Percentiles rank a stretch among this genome's conserved stretches.
phyloP scores from a whole-genome alignment of 1,284 basidiomycete species.

The Cutaneotrichosporon cyanovorans region DNA sequence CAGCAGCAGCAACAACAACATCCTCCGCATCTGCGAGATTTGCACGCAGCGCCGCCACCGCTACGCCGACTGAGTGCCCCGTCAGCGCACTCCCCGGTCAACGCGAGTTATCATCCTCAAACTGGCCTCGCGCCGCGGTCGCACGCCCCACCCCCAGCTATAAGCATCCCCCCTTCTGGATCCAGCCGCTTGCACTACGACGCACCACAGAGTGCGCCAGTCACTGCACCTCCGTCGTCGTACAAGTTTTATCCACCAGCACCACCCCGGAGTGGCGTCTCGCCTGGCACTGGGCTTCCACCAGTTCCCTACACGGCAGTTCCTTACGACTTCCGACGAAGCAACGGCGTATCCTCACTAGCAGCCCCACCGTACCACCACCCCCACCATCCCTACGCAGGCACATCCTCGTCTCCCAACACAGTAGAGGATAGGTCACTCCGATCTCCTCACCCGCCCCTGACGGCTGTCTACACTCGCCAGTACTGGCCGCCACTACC shows the following conservation, averaged over 20 bases:
- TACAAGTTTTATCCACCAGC: constrained; percentile 6
- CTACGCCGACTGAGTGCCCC: constrained; percentile 12
- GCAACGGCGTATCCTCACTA: background rate
- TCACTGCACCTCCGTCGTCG: constrained; percentile 1
- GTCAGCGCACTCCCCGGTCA: constrained; percentile 1
- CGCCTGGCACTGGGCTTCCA: background rate
- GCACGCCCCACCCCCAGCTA: constrained; percentile 12
- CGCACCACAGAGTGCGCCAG: constrained; percentile 9
- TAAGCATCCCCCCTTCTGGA: constrained; percentile 7
- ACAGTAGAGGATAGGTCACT: constrained; percentile 26
- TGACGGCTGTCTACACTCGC: constrained; percentile 28
- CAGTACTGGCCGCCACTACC: constrained; percentile 17
- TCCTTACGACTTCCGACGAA: too few species aligned
- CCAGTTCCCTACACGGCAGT: too few species aligned
- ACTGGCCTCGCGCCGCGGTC: constrained; percentile 8
- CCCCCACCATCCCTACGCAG: constrained; percentile 1
- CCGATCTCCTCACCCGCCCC: constrained; percentile 39
- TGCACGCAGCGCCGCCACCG: constrained; percentile 11
- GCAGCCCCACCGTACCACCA: background rate
- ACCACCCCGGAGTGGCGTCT: constrained; percentile 7
- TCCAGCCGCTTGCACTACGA: constrained; percentile 2
- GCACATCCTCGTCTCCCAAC: constrained; percentile 14
- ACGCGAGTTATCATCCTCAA: constrained; percentile 3
- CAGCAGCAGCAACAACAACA: background rate
- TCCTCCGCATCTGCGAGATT: background rate